A percentile compares a stretch with the other conserved stretches of the same genome.
These are phyloP conservation scores for Fusarium sp. DNA, from an alignment of 2,329 filamentous ascomycete genomes.

Conservation along the genomic window DNA sequence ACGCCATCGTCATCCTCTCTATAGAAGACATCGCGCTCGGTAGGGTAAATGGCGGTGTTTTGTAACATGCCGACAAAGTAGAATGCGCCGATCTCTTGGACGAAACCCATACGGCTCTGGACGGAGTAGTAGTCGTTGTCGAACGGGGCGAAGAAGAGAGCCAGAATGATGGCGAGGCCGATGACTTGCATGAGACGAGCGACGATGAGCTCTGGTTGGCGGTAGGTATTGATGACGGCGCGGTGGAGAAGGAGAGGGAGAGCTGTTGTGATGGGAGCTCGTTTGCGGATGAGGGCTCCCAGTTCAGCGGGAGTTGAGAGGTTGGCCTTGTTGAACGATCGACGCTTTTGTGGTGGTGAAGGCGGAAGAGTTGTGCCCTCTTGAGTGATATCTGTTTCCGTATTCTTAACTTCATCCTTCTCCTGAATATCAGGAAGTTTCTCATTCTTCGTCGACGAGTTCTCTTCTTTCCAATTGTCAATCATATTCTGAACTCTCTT, in stretches of 20 bases:
- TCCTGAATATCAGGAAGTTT: constrained; percentile 49
- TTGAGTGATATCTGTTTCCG: not conserved
- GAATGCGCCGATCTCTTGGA: constrained; percentile 77
- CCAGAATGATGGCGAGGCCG: constrained; percentile 71
- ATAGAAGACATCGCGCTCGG: constrained; percentile 81
- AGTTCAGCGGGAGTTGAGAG: constrained; percentile 78
- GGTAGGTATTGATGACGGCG: constrained; percentile 75
- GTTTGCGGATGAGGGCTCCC: constrained; percentile 73
- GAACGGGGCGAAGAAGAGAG: constrained; percentile 78
- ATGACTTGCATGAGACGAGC: constrained; percentile 76
- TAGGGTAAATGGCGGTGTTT: constrained; percentile 79
- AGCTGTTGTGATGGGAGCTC: constrained; percentile 70
- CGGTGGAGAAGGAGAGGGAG: constrained; percentile 76
- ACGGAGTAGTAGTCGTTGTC: constrained; percentile 76
- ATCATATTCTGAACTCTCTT: constrained; percentile 72
- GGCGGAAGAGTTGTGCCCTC: not conserved
- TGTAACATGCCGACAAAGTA: constrained; percentile 84
- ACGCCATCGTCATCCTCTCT: constrained; percentile 79
- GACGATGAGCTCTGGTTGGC: constrained; percentile 72
- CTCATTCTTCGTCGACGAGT: constrained; percentile 10
- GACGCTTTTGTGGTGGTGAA: constrained; percentile 50
- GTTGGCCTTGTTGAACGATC: constrained; percentile 56
- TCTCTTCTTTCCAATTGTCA: constrained; percentile 63
- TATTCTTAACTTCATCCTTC: constrained; percentile 43
- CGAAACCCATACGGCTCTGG: constrained; percentile 79